A percentile compares a stretch with the other conserved stretches of the same genome.
Evolutionary conservation across 2,329 filamentous ascomycete species (phyloP).

Genomic region (Nectriaceae sp.): DNA sequence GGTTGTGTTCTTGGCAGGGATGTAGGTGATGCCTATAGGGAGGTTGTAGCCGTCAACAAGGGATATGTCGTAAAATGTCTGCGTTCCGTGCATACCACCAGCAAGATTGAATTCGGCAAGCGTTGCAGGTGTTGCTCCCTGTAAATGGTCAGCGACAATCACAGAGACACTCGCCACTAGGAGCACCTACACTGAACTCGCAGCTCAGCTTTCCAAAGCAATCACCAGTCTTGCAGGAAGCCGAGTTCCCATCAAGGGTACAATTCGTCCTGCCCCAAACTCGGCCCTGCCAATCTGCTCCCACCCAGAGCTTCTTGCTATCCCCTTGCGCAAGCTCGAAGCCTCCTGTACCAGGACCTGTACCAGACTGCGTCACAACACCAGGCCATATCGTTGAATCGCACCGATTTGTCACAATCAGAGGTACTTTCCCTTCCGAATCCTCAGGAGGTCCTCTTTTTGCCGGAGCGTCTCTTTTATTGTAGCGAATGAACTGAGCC

Average conservation of each 20-base stretch:
- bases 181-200: constrained; percentile 60
- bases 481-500: constrained; percentile 27
- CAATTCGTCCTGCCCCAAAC: constrained; percentile 86
- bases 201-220: constrained; percentile 73
- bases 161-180: not conserved
- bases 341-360: constrained; percentile 65
- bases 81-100: constrained; percentile 58
- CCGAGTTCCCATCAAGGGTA: constrained; percentile 68
- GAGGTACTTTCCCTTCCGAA: constrained; percentile 49
- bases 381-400: constrained; percentile 74
- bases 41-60: constrained; percentile 85
- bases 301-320: constrained; percentile 64
- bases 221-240: constrained; percentile 74
- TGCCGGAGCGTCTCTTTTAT: constrained; percentile 19
- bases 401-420: constrained; percentile 74
- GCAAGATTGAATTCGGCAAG: constrained; percentile 80
- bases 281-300: constrained; percentile 76
- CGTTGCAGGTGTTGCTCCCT: constrained; percentile 74
- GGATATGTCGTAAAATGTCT: constrained; percentile 84
- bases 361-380: constrained; percentile 71
- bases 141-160: constrained; percentile 7
- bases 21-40: constrained; percentile 64
- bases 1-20: constrained; percentile 61
- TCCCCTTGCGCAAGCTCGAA: constrained; percentile 65
- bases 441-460: constrained; percentile 32